phyloP scores from a whole-genome alignment of 208 protist genomes.

The Trichomonas gallinae region DNA sequence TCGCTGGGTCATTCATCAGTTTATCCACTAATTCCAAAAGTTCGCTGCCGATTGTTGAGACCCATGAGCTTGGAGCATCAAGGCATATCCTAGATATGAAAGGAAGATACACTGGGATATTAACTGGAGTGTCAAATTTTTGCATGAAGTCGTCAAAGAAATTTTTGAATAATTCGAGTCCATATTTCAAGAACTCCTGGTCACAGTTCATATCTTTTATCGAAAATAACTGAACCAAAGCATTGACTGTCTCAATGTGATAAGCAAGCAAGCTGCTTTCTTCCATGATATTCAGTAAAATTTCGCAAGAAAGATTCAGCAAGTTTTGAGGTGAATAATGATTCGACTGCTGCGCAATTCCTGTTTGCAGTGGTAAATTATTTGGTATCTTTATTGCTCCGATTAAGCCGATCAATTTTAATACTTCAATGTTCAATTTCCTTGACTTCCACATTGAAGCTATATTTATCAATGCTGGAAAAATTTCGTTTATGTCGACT shows the following conservation, averaged over 20 bases:
- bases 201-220: background rate
- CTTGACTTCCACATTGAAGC: background rate
- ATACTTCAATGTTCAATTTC: background rate
- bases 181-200: background rate
- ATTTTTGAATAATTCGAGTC: background rate
- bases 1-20: background rate
- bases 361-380: background rate
- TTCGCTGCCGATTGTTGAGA: background rate
- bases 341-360: background rate
- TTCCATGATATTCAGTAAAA: background rate
- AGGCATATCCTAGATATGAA: background rate
- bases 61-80: background rate
- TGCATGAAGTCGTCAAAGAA: background rate
- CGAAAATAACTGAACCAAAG: background rate
- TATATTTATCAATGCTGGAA: background rate
- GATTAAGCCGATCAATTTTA: background rate
- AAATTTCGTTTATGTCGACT: background rate
- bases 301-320: background rate
- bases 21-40: background rate
- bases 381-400: background rate
- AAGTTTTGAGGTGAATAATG: background rate
- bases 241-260: background rate
- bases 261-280: background rate
- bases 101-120: background rate
- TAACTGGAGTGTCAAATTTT: background rate